Base-by-base conservation (phyloP, 108 stramenopile genomes). In the Seminavis robusta region DNA sequence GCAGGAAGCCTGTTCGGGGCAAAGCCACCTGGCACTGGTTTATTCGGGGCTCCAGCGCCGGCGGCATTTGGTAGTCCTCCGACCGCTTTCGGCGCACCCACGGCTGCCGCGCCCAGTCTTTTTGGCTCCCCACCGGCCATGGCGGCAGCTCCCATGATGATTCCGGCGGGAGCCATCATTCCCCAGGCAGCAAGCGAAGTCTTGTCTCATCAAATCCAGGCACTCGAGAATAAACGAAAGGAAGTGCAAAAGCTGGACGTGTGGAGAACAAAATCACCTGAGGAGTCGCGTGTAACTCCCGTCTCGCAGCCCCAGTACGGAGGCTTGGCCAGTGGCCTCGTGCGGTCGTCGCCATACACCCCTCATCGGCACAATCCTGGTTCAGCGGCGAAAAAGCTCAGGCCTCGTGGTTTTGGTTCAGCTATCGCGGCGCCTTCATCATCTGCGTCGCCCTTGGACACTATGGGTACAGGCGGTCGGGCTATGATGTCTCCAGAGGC, bases 121-220 rank as follows among this genome's bases (percentile, higher is more conserved):
- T n/a, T n/a, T n/a, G n/a, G n/a, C n/a, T n/a, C 59, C 23, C 66
- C 70, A n/a, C 40, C 27, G 16, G 40, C 28, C 13, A 6, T 60
- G 30, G n/a, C 33, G 3, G 19, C 6, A 24, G 24, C 32, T 1
- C 15, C 40, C 21, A 15, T 46, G 6, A 36, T 36, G 25, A 63
- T 76, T 10, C 54, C 60, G 3, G 61, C 59, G 41, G 61, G 67
- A 1, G 45, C 56, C 5, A 46, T 80, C 44, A 67, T 79, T 32
- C 80, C 87, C 44, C 85, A 82, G 13, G 69, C 76, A 7, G 77
- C 81, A 13, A 82, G 86, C 36, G 84, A 83, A 44, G 50, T 83
- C 2, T 60, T 90, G 15, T 76, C 74, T 30, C 74, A 87, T 38
- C 83, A 88, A 70, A 46, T 94, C 24, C 83, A 83, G 21, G 84